Percentiles rank a stretch among this genome's conserved stretches.
phyloP scores from a whole-genome alignment of 2,329 filamentous ascomycete genomes.

The Colletotrichum australisinense region DNA sequence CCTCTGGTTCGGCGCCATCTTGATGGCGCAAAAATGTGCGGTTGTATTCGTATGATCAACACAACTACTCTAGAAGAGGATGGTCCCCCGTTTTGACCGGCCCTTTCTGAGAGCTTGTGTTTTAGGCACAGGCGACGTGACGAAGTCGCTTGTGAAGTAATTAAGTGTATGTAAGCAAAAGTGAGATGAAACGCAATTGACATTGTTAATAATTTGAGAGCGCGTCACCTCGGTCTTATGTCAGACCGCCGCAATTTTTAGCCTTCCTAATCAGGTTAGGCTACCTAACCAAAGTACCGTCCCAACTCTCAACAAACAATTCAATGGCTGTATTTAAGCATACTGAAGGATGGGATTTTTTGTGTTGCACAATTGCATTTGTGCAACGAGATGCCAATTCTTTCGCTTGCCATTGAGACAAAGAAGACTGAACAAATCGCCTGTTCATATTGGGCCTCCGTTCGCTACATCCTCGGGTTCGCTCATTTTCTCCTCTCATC shows the following conservation, averaged over 20 bases:
- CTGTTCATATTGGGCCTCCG: no score
- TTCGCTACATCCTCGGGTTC: no score
- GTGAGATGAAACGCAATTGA: not conserved
- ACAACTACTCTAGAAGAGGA: no score
- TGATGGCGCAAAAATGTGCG: not conserved
- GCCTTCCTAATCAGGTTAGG: not conserved
- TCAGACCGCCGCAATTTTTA: not conserved
- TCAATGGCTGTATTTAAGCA: conserved; percentile 30
- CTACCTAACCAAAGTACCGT: conserved; percentile 40
- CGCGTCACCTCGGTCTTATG: not conserved
- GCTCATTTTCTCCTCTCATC: no score
- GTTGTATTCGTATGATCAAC: not conserved
- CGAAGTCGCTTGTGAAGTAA: not conserved
- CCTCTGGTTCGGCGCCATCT: conserved; percentile 1
- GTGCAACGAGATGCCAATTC: not conserved
- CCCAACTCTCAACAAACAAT: conserved; percentile 51
- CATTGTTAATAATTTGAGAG: not conserved
- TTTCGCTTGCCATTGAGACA: no score
- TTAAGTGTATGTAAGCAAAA: not conserved
- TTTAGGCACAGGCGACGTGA: not conserved
- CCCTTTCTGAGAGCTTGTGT: not conserved
- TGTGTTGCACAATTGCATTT: not conserved
- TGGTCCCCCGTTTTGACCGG: no score
- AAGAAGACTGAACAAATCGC: no score
- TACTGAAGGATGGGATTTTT: not conserved